phyloP scores from a whole-genome alignment of 805 yeast species.

The Cyberlindnera petersonii region DNA sequence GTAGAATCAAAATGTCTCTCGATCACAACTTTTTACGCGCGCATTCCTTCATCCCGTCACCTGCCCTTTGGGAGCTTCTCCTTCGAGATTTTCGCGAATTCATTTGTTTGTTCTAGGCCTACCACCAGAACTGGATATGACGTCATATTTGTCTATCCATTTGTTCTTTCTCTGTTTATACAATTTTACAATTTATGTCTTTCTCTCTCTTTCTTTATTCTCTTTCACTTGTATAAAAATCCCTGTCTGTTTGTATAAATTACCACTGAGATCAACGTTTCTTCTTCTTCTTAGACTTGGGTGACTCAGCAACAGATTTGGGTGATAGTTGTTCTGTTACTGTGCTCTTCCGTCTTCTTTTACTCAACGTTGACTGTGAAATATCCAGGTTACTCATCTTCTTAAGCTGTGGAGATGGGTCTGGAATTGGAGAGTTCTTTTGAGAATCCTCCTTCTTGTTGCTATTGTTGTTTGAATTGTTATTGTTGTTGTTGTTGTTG shows the following conservation, averaged over 20 bases:
- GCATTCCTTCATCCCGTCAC: no score
- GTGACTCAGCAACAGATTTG: constrained; percentile 18
- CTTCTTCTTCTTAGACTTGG: constrained; percentile 10
- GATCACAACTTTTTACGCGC: no score
- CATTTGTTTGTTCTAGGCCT: no score
- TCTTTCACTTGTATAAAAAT: no score
- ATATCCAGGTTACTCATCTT: constrained; percentile 28
- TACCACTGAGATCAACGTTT: not conserved
- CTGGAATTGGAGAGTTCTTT: constrained; percentile 1
- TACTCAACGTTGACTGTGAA: constrained; percentile 33
- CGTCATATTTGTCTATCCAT: no score
- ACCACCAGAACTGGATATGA: no score
- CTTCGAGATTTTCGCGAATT: no score
- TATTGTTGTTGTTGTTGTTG: not conserved
- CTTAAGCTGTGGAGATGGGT: not conserved
- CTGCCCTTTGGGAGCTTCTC: no score
- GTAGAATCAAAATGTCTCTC: no score
- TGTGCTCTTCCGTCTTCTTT: constrained; percentile 31
- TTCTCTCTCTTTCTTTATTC: no score
- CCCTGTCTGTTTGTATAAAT: not conserved
- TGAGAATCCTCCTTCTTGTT: constrained; percentile 3
- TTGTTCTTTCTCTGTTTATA: no score
- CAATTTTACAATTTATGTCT: no score
- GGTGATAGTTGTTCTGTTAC: constrained; percentile 25
- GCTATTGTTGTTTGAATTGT: not conserved